Conservation (phyloP, 2,329 filamentous ascomycete species). For the Rutstroemia sp. region DNA sequence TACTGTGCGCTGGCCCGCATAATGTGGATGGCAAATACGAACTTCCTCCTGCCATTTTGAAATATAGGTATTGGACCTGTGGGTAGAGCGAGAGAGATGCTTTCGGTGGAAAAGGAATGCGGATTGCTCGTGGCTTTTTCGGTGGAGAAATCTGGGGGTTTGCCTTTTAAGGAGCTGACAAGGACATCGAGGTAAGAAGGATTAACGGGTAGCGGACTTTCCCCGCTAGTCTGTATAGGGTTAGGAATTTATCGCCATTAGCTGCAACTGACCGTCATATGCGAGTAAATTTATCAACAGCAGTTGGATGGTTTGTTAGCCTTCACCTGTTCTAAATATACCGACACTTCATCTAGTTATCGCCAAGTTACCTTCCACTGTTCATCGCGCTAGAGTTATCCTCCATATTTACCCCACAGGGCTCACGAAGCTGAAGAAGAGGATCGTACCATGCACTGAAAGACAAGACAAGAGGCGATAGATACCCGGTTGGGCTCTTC, state of each 20-base stretch:
- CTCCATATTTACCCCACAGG: background rate
- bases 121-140: background rate
- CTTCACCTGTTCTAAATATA: background rate
- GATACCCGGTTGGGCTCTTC: constrained; percentile 33
- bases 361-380: background rate
- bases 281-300: constrained; percentile 3
- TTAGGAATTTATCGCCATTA: background rate
- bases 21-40: too few species aligned
- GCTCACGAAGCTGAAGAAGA: background rate
- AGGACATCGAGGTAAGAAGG: background rate
- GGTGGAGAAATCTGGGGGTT: background rate
- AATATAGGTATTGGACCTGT: too few species aligned
- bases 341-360: background rate
- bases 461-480: constrained; percentile 27
- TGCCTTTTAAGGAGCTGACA: constrained; percentile 2
- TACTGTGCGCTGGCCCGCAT: background rate
- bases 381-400: background rate
- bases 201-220: too few species aligned
- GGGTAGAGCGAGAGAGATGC: background rate
- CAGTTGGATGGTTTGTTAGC: background rate
- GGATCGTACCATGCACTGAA: constrained; percentile 25
- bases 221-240: background rate
- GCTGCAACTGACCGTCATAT: constrained; percentile 7
- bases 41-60: too few species aligned
- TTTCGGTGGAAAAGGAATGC: background rate